phyloP scores from a whole-genome alignment of 768 basidiomycete species.

The Boletus rufocinnamomeus region DNA sequence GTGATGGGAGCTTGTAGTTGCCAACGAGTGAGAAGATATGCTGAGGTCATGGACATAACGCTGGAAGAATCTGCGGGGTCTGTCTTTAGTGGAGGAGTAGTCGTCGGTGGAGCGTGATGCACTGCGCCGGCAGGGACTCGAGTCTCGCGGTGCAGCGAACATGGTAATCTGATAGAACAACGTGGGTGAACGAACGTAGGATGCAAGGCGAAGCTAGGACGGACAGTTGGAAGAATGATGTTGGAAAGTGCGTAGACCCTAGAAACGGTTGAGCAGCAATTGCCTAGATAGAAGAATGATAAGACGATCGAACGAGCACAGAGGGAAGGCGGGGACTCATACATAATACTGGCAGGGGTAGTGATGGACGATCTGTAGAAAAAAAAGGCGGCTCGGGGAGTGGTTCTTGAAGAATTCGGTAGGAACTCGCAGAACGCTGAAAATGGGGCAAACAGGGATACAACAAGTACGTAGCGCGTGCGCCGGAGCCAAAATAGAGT shows the following conservation, averaged over 20 bases:
- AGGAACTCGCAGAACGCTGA: constrained; percentile 1
- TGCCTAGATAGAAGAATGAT: constrained; percentile 15
- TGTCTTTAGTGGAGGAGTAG: constrained; percentile 5
- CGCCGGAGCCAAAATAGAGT: constrained; percentile 24
- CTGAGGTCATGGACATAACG: constrained; percentile 17
- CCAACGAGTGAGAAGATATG: constrained; percentile 25
- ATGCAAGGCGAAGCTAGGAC: neutral
- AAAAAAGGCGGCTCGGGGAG: neutral
- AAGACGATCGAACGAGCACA: neutral
- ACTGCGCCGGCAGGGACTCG: constrained; percentile 14
- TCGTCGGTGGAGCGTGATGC: constrained; percentile 26
- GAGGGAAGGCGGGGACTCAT: constrained; percentile 8
- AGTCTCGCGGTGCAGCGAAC: constrained; percentile 5
- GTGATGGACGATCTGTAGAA: constrained; percentile 8
- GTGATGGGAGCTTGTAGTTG: constrained; percentile 8
- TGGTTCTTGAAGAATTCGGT: constrained; percentile 1
- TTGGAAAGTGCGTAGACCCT: constrained; percentile 12
- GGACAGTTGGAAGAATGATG: constrained; percentile 2
- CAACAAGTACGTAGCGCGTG: constrained; percentile 17
- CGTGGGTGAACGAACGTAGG: neutral
- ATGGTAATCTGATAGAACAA: constrained; percentile 15
- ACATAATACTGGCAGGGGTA: constrained; percentile 22
- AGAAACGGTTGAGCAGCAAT: constrained; percentile 19
- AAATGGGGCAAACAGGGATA: constrained; percentile 18
- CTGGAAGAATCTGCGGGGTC: constrained; percentile 14